A percentile compares a stretch with the other conserved stretches of the same genome.
Evolutionary conservation across 371 early-diverging fungal genomes (phyloP).

Genomic region (Furculomyces boomerangus): DNA sequence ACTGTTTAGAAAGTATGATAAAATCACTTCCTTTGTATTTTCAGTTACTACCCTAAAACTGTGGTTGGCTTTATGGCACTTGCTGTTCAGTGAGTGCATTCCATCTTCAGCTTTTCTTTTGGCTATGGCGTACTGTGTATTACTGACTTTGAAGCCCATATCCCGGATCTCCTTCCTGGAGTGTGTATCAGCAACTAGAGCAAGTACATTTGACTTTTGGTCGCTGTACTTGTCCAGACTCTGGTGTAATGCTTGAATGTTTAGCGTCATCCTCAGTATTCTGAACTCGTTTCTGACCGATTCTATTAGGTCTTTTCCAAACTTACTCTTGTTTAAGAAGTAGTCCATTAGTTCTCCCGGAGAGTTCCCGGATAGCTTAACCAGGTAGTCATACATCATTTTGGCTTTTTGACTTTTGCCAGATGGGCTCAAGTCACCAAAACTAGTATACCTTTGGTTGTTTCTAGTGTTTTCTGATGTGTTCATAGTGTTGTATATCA

Average conservation of each 20-base stretch:
- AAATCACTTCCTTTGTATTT: background rate
- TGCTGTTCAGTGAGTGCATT: background rate
- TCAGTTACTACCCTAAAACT: background rate
- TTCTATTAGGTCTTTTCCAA: background rate
- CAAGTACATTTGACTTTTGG: background rate
- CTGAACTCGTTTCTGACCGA: background rate
- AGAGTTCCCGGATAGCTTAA: background rate
- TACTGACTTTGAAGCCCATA: background rate
- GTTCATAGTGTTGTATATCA: too few relatives aligned
- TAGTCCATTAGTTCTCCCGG: background rate
- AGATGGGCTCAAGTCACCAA: background rate
- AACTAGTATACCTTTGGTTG: too few relatives aligned
- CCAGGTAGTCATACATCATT: background rate
- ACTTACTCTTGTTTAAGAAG: background rate
- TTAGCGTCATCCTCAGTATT: background rate
- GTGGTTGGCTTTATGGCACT: background rate
- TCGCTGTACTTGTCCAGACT: background rate
- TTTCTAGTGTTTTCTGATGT: too few relatives aligned
- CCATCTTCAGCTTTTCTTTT: background rate
- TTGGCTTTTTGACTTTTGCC: background rate
- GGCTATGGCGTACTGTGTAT: background rate
- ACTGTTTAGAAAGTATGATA: background rate
- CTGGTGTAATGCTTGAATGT: background rate
- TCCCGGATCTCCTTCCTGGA: background rate
- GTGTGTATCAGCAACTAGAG: background rate